A percentile compares a stretch with the other conserved stretches of the same genome.
Conservation (phyloP, 768 basidiomycete species). For the Lyophyllum shimeji region DNA sequence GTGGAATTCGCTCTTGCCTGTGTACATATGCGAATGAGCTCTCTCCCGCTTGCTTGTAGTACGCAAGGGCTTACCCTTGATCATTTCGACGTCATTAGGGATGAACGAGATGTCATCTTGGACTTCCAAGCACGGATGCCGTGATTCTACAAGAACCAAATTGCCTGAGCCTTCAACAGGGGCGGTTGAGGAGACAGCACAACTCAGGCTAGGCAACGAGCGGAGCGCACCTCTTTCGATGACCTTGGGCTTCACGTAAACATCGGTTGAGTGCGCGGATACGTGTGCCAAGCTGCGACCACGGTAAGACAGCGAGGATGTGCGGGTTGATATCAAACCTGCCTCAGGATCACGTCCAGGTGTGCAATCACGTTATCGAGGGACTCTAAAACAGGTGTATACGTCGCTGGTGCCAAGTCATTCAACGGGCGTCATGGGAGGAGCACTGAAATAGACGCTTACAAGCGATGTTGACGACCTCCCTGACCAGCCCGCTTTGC, state of each 20-base stretch:
- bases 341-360: slow-evolving; percentile 91
- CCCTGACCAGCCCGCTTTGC: slow-evolving; percentile 84
- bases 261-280: slow-evolving; percentile 79
- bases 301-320: neutral
- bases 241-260: slow-evolving; percentile 86
- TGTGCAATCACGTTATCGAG: slow-evolving; percentile 85
- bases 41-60: neutral
- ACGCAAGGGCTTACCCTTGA: slow-evolving; percentile 56
- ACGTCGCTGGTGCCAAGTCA: slow-evolving; percentile 64
- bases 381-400: slow-evolving; percentile 83
- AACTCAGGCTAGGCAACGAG: neutral
- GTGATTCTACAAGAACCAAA: slow-evolving; percentile 77
- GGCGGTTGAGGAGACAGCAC: neutral
- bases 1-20: slow-evolving; percentile 87
- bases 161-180: slow-evolving; percentile 65
- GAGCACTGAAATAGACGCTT: slow-evolving; percentile 21
- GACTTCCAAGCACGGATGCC: slow-evolving; percentile 96
- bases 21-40: neutral
- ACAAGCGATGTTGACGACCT: slow-evolving; percentile 93
- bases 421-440: neutral
- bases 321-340: slow-evolving; percentile 9
- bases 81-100: slow-evolving; percentile 93
- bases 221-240: slow-evolving; percentile 62
- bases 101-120: slow-evolving; percentile 96
- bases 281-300: slow-evolving; percentile 62